Evolutionary conservation across 805 yeast species (phyloP).

Genomic region (Candida coleopterorum): DNA sequence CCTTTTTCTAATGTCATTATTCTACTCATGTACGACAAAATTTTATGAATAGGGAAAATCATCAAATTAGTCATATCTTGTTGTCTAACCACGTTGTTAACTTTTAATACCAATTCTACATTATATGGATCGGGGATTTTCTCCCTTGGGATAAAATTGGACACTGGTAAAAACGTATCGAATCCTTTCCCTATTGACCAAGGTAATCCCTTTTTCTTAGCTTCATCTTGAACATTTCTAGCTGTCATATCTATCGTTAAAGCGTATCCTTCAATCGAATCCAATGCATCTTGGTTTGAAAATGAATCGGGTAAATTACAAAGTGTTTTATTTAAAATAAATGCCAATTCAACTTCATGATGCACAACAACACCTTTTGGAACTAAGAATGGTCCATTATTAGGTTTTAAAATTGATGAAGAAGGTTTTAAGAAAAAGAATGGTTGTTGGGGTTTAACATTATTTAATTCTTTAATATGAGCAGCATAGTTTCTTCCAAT

Average conservation of each 20-base stretch:
- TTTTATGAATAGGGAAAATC: constrained; percentile 82
- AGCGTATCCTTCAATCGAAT: constrained; percentile 80
- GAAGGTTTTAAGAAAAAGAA: constrained; percentile 91
- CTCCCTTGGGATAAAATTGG: constrained; percentile 61
- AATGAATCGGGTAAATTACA: constrained; percentile 58
- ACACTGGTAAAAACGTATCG: constrained; percentile 92
- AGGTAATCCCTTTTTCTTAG: constrained; percentile 89
- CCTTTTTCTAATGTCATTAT: constrained; percentile 90
- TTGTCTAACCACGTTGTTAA: constrained; percentile 71
- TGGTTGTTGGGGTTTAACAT: constrained; percentile 76
- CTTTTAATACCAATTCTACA: constrained; percentile 54
- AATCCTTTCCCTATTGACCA: constrained; percentile 97
- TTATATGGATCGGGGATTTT: constrained; percentile 70
- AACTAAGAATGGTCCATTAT: constrained; percentile 71
- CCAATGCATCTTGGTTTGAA: constrained; percentile 62
- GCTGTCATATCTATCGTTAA: constrained; percentile 93
- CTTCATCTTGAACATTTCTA: constrained; percentile 91
- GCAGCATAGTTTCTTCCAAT: constrained; percentile 98
- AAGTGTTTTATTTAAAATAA: constrained; percentile 61
- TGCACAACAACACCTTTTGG: constrained; percentile 88
- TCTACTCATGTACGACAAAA: constrained; percentile 75
- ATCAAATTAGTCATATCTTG: constrained; percentile 73
- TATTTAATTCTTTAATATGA: constrained; percentile 86
- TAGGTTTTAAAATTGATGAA: constrained; percentile 58
- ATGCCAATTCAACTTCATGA: constrained; percentile 90